Evolutionary conservation across 176 grass and related monocot genomes (phyloP).

Genomic region (Eragrostis curvula): DNA sequence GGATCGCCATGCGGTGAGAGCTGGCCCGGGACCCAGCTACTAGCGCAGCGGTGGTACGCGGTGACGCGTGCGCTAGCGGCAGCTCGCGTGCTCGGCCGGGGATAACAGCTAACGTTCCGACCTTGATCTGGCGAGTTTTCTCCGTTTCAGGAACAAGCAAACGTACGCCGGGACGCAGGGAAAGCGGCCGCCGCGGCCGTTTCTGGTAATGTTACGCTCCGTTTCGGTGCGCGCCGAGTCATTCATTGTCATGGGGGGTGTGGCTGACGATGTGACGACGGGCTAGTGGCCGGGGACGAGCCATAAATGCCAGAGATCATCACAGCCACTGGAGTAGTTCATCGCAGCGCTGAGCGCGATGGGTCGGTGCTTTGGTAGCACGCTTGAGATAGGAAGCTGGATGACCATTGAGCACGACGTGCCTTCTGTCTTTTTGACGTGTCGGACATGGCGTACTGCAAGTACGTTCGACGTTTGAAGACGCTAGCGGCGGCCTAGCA

Average conservation of each 20-base stretch:
- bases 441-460: neutral
- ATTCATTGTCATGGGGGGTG: neutral
- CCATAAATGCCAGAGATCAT: neutral
- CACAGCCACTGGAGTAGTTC: too few species aligned
- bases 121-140: neutral
- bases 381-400: neutral
- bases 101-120: neutral
- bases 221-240: neutral
- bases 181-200: neutral
- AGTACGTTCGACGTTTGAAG: neutral
- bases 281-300: neutral
- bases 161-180: neutral
- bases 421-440: neutral
- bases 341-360: neutral
- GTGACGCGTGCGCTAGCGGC: too few species aligned
- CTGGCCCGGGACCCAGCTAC: too few species aligned
- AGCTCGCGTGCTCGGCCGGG: too few species aligned
- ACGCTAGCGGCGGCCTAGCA: too few species aligned
- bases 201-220: neutral
- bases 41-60: neutral
- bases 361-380: neutral
- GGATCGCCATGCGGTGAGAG: too few species aligned
- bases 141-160: neutral
- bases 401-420: neutral
- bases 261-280: neutral